A percentile compares a stretch with the other conserved stretches of the same genome.
These are phyloP conservation scores for Penicillium sp. DNA, from an alignment of 2,329 filamentous ascomycete species.

Conservation along the genomic window DNA sequence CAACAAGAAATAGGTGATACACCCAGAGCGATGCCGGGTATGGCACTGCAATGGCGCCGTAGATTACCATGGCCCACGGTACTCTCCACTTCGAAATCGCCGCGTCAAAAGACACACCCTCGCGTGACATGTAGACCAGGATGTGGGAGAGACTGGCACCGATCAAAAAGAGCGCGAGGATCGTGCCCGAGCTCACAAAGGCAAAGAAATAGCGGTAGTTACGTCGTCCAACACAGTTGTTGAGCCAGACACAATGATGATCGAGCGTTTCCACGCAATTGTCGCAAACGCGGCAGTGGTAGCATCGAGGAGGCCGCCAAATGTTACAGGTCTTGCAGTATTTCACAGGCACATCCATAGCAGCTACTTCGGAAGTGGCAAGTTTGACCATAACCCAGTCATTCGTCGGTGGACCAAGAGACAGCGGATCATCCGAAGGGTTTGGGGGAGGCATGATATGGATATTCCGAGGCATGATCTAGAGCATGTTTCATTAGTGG, in stretches of 20 bases:
- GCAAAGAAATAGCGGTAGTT: slow-evolving; percentile 98
- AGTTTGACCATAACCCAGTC: slow-evolving; percentile 93
- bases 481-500: no score
- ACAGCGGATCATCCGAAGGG: slow-evolving; percentile 75
- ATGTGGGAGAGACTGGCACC: slow-evolving; percentile 78
- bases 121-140: slow-evolving; percentile 64
- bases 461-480: slow-evolving; percentile 88
- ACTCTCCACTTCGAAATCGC: slow-evolving; percentile 71
- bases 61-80: slow-evolving; percentile 84
- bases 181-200: slow-evolving; percentile 75
- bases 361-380: slow-evolving; percentile 68
- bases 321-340: slow-evolving; percentile 98
- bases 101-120: slow-evolving; percentile 64
- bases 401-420: slow-evolving; percentile 77
- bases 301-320: slow-evolving; percentile 91
- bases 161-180: slow-evolving; percentile 73
- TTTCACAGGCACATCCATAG: slow-evolving; percentile 97
- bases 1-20: slow-evolving; percentile 91
- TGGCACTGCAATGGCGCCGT: slow-evolving; percentile 67
- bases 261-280: slow-evolving; percentile 97
- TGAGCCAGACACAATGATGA: slow-evolving; percentile 98
- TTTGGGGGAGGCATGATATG: slow-evolving; percentile 79
- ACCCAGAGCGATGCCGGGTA: slow-evolving; percentile 81
- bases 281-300: slow-evolving; percentile 95
- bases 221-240: slow-evolving; percentile 93